Evolutionary conservation across 2,329 filamentous ascomycete species (phyloP).

Genomic region (Paraphaeosphaeria sporulosa): DNA sequence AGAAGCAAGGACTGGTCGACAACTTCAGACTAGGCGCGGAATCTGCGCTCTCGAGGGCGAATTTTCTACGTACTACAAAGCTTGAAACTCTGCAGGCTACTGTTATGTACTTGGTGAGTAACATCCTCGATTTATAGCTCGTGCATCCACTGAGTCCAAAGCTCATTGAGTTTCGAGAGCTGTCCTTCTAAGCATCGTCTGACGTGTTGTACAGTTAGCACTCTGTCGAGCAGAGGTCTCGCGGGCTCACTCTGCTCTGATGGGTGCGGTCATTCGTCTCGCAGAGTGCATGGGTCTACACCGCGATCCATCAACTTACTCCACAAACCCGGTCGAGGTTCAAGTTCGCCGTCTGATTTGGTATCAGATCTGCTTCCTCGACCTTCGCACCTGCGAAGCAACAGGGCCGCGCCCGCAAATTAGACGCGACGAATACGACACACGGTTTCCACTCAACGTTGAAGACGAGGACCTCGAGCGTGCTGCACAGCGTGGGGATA

Average conservation of each 20-base stretch:
- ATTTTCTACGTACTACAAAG: constrained; percentile 74
- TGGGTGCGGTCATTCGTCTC: constrained; percentile 75
- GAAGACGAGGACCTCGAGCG: constrained; percentile 68
- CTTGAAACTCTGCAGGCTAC: constrained; percentile 80
- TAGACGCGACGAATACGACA: constrained; percentile 77
- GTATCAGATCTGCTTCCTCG: constrained; percentile 80
- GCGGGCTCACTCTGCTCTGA: constrained; percentile 74
- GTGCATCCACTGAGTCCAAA: background rate
- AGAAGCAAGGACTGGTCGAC: constrained; percentile 66
- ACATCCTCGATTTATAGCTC: background rate
- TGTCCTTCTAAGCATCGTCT: constrained; percentile 38
- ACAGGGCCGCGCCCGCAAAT: constrained; percentile 77
- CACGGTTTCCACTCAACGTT: constrained; percentile 74
- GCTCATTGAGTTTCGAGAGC: constrained; percentile 9
- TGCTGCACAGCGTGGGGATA: constrained; percentile 29
- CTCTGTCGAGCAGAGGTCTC: constrained; percentile 77
- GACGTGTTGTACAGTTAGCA: constrained; percentile 58
- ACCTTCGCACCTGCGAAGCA: constrained; percentile 76
- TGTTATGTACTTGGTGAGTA: constrained; percentile 74
- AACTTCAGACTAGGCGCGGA: constrained; percentile 67
- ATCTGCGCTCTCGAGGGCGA: constrained; percentile 70
- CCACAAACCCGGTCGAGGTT: constrained; percentile 71
- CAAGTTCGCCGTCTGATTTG: constrained; percentile 76
- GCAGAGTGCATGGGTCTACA: constrained; percentile 82
- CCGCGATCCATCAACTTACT: constrained; percentile 72